These are phyloP conservation scores for Trichosporon sp. DNA, from an alignment of 1,284 basidiomycete species.

Conservation along the genomic window DNA sequence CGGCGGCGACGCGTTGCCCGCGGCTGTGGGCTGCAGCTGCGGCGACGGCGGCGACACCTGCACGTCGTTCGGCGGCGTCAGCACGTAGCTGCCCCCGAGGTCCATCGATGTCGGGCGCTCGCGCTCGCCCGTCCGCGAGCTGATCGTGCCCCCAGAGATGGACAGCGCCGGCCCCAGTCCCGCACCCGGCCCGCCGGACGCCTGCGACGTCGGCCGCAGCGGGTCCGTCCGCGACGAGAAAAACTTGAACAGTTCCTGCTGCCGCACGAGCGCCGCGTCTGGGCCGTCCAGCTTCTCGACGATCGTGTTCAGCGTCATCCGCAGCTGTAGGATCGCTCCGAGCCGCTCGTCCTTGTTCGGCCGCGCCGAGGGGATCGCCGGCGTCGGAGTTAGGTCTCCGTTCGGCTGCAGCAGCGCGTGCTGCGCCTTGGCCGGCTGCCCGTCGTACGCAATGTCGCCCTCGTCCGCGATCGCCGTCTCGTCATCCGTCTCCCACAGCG, in stretches of 20 bases:
- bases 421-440: background rate
- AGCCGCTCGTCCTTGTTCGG: conserved; percentile 8
- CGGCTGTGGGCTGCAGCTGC: background rate
- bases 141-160: background rate
- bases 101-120: conserved; percentile 7
- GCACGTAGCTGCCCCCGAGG: conserved; percentile 31
- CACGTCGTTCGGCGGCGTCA: conserved; percentile 9
- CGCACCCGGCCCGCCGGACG: background rate
- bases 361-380: background rate
- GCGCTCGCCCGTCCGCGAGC: background rate
- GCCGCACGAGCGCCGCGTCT: conserved; percentile 74
- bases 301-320: conserved; percentile 80
- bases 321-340: conserved; percentile 73
- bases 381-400: background rate
- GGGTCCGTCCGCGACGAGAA: conserved; percentile 47
- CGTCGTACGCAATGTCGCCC: conserved; percentile 18
- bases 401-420: background rate
- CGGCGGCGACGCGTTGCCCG: no score
- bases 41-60: conserved; percentile 13
- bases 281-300: conserved; percentile 80
- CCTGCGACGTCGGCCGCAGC: background rate
- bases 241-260: conserved; percentile 84
- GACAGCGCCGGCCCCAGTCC: background rate
- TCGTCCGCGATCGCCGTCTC: conserved; percentile 25
- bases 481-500: conserved; percentile 54